Base-by-base conservation (phyloP, 805 yeast genomes). In the Ogataea thermomethanolica region DNA sequence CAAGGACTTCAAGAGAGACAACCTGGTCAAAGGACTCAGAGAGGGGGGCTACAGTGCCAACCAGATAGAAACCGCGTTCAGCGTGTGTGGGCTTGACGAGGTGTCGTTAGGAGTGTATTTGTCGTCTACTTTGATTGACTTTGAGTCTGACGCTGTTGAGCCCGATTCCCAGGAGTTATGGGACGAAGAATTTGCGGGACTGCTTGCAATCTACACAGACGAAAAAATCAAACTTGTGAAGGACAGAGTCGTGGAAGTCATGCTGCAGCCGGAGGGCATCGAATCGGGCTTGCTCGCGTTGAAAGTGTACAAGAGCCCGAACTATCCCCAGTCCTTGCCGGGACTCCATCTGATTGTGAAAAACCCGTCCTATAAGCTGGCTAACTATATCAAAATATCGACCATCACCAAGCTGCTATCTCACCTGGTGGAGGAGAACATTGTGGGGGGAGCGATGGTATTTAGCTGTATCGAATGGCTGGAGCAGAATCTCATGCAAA, bases 381-480 rank as follows among this genome's bases (percentile, higher is more conserved):
- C 95, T 8, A 79, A 73, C 54, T 85, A 84, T 54, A 78, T 84
- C 50, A 83, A 81, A 48, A 48, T 76, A 10, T 74, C 83, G n/a
- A 69, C 79, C 7, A 46, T 79, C 3, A 61, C 70, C 13, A 72
- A 70, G 25, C 57, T 81, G 22, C 51, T 74, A n/a, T 55, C 62
- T 8, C 68, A 72, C 46, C 50, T 81, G 2, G 50, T 62, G 3
- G 66, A 68, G 2, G 61, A 65, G 25, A 65, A 67, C 8, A 51
- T 79, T 5, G 23, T 82, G 3, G 96, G 96, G 1, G 86, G 79
- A 51, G 78, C 84, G 53, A 75, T 81, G 64, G 59, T 89, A 1
- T 84, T 69, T 55, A 65, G 79, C 5, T 67, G 87, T n/a, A 66
- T 78, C 36, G 95, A 88, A 46, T 89, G 95, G 90, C 53, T 90